These are phyloP conservation scores for Talinum fruticosum DNA, from an alignment of 148 eudicot species.

Conservation along the genomic window DNA sequence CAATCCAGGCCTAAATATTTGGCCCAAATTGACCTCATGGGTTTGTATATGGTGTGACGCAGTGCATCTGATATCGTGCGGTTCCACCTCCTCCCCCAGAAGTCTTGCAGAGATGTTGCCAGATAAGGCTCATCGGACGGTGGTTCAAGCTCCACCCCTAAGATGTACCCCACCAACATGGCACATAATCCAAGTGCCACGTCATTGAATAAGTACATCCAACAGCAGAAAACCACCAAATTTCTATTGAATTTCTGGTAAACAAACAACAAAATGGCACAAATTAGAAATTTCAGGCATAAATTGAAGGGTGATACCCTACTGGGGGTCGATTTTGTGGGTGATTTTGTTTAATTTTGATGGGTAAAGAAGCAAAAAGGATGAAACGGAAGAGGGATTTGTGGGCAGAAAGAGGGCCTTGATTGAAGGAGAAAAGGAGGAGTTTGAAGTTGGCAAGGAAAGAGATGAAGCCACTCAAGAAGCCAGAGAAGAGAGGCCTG, in stretches of 20 bases:
- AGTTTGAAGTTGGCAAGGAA: constrained; percentile 2
- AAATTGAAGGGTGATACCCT: neutral
- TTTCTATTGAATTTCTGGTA: neutral
- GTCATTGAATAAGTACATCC: constrained; percentile 1
- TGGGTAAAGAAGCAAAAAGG: constrained; percentile 35
- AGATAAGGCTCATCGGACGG: constrained; percentile 37
- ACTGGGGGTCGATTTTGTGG: neutral
- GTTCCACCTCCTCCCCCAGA: constrained; percentile 55
- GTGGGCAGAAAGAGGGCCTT: constrained; percentile 16
- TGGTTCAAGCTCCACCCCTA: constrained; percentile 32
- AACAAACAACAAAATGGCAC: neutral
- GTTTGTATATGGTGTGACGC: constrained; percentile 26
- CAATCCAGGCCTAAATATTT: neutral
- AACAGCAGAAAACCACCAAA: neutral
- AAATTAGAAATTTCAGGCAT: neutral
- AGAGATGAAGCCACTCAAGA: constrained; percentile 36
- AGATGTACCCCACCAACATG: neutral
- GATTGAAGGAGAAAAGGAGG: constrained; percentile 6
- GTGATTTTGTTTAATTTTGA: constrained; percentile 21
- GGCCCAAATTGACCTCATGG: constrained; percentile 13
- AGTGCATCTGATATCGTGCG: constrained; percentile 26
- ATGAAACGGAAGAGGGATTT: constrained; percentile 32
- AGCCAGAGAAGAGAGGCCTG: constrained; percentile 35
- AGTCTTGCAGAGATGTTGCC: constrained; percentile 43
- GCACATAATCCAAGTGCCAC: neutral